Evolutionary conservation across 2,329 filamentous ascomycete species (phyloP).

Genomic region (Oidium heveae): DNA sequence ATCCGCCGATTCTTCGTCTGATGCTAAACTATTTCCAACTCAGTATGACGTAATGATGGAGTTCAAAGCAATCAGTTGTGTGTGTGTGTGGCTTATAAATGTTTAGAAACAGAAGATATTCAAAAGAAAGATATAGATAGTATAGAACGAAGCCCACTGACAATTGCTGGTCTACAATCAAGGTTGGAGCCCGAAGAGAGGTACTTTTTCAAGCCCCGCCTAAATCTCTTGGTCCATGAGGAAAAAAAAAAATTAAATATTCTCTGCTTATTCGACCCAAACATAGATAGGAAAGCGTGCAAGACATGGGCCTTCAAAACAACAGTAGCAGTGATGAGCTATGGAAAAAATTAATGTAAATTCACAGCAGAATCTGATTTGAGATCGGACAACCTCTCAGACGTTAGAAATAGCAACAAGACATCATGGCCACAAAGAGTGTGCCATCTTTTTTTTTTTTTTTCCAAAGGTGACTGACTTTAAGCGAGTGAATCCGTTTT

Average conservation of each 20-base stretch:
- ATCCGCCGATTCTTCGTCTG: no score
- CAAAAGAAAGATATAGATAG: background rate
- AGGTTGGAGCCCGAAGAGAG: background rate
- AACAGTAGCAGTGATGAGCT: no score
- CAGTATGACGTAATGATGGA: background rate
- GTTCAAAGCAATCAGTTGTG: no score
- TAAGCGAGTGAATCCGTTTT: no score
- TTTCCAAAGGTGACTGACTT: no score
- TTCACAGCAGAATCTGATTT: no score
- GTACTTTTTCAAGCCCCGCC: background rate
- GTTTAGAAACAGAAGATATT: background rate
- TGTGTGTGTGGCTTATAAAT: background rate
- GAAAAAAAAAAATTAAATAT: background rate
- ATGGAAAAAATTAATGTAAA: no score
- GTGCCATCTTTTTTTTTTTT: no score
- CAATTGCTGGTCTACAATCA: background rate
- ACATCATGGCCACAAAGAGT: no score
- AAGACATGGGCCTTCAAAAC: no score
- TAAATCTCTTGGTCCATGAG: background rate
- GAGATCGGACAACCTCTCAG: no score
- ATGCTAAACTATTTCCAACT: background rate
- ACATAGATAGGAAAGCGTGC: background rate
- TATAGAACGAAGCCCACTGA: background rate
- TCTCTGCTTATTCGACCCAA: background rate
- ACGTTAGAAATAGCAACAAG: no score